A percentile compares a stretch with the other conserved stretches of the same genome.
These are phyloP conservation scores for Moringa oleifera DNA, from an alignment of 345 rosid genomes.

Conservation along the genomic window DNA sequence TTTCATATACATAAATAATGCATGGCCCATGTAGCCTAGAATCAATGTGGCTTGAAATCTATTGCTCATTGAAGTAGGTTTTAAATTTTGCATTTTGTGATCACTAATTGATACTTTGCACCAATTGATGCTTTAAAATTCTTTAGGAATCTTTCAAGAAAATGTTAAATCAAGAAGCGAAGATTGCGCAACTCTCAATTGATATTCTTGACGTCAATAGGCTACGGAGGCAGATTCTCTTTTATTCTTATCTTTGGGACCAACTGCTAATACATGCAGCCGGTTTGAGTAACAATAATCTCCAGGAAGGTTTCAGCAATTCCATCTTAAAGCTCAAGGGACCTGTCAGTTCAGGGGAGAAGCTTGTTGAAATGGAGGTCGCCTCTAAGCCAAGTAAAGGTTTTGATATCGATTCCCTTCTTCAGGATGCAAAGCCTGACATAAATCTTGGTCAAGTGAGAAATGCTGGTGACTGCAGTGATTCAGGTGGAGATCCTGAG, in stretches of 20 bases:
- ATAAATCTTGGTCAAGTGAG: slow-evolving; percentile 27
- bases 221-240: slow-evolving; percentile 67
- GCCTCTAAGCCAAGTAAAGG: slow-evolving; percentile 32
- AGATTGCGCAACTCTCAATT: slow-evolving; percentile 48
- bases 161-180: slow-evolving; percentile 33
- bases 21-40: neutral
- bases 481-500: slow-evolving; percentile 23
- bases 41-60: neutral
- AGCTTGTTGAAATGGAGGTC: slow-evolving; percentile 39
- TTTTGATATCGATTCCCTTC: slow-evolving; percentile 35
- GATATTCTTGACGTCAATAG: slow-evolving; percentile 85
- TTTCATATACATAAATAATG: no score
- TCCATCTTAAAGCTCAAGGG: slow-evolving; percentile 31
- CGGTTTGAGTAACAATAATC: slow-evolving; percentile 36
- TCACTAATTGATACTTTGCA: slow-evolving; percentile 8
- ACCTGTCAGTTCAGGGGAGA: slow-evolving; percentile 40
- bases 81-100: neutral
- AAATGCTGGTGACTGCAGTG: slow-evolving; percentile 11
- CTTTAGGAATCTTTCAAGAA: slow-evolving; percentile 58
- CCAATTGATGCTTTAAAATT: no score
- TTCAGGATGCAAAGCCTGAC: slow-evolving; percentile 30
- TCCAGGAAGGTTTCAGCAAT: slow-evolving; percentile 31
- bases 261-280: slow-evolving; percentile 60
- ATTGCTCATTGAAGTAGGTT: neutral
- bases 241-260: slow-evolving; percentile 83